These are phyloP conservation scores for Blastobotrys capitulatus DNA, from an alignment of 1,139 yeast genomes.

Conservation along the genomic window DNA sequence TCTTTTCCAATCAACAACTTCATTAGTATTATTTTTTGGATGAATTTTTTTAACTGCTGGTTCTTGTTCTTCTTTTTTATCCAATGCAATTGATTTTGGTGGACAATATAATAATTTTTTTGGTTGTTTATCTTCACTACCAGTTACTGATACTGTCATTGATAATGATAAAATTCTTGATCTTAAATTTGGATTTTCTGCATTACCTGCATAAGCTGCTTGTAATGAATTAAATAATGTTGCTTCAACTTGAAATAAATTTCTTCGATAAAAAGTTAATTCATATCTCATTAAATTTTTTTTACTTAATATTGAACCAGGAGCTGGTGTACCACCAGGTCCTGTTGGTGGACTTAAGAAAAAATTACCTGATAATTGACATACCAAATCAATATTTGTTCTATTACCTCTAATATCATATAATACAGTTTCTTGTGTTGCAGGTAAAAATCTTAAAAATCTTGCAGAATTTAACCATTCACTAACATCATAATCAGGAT, in stretches of 20 bases:
- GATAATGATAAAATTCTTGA: constrained; percentile 28
- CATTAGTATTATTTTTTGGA: constrained; percentile 27
- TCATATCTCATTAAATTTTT: constrained; percentile 21
- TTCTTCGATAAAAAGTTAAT: constrained; percentile 30
- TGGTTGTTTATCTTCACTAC: constrained; percentile 25
- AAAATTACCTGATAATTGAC: constrained; percentile 25
- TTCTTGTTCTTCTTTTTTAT: constrained; percentile 19
- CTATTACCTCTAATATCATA: constrained; percentile 23
- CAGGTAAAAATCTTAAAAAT: constrained; percentile 22
- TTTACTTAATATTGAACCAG: constrained; percentile 7
- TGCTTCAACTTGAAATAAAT: constrained; percentile 30
- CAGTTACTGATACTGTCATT: constrained; percentile 26
- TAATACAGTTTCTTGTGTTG: constrained; percentile 20
- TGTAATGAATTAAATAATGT: constrained; percentile 26
- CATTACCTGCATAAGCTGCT: constrained; percentile 26
- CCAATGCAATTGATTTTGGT: constrained; percentile 20
- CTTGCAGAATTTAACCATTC: constrained; percentile 17
- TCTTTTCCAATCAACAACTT: constrained; percentile 36
- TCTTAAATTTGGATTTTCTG: constrained; percentile 19
- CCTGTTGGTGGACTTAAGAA: constrained; percentile 24
- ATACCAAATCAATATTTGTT: constrained; percentile 20
- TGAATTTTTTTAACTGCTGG: constrained; percentile 27
- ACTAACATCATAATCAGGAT: constrained; percentile 15
- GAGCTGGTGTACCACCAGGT: constrained; percentile 11
- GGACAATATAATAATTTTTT: constrained; percentile 26